phyloP scores from a whole-genome alignment of 23 red algal genomes.

The Chondrus crispus region DNA sequence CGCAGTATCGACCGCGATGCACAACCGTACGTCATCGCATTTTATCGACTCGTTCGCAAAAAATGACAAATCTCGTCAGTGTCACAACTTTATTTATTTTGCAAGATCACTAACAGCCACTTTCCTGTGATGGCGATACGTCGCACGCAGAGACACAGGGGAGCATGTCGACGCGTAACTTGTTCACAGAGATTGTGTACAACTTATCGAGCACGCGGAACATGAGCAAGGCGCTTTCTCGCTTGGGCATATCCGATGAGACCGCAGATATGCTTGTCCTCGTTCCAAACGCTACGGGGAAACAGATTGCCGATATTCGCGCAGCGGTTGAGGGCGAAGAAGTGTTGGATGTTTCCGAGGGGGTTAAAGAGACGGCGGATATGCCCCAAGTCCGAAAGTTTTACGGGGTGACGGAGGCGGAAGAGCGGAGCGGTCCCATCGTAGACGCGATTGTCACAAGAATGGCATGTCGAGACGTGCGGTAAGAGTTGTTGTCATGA shows the following conservation, averaged over 20 bases:
- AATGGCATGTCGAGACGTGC: constrained; percentile 59
- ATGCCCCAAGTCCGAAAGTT: neutral
- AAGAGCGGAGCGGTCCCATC: neutral
- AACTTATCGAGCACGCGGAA: constrained; percentile 41
- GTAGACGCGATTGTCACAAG: constrained; percentile 53
- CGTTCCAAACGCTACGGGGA: constrained; percentile 10
- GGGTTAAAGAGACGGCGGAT: neutral
- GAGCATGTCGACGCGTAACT: constrained; percentile 24
- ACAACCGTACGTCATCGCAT: constrained; percentile 20
- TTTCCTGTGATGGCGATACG: neutral
- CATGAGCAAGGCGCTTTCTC: constrained; percentile 34
- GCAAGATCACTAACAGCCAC: neutral
- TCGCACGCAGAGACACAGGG: neutral
- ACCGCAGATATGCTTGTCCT: constrained; percentile 33
- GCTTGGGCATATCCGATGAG: constrained; percentile 25
- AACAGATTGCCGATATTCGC: neutral
- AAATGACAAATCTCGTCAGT: neutral
- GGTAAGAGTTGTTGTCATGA: neutral
- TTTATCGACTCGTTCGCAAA: neutral
- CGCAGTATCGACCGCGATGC: constrained; percentile 25
- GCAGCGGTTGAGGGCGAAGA: constrained; percentile 26
- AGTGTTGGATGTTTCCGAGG: neutral
- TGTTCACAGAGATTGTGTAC: constrained; percentile 62
- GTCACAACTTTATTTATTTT: neutral
- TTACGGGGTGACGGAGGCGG: constrained; percentile 22